Percentiles rank a stretch among this genome's conserved stretches.
Conservation (phyloP, 2,329 filamentous ascomycete species). For the Geosmithia morbida region DNA sequence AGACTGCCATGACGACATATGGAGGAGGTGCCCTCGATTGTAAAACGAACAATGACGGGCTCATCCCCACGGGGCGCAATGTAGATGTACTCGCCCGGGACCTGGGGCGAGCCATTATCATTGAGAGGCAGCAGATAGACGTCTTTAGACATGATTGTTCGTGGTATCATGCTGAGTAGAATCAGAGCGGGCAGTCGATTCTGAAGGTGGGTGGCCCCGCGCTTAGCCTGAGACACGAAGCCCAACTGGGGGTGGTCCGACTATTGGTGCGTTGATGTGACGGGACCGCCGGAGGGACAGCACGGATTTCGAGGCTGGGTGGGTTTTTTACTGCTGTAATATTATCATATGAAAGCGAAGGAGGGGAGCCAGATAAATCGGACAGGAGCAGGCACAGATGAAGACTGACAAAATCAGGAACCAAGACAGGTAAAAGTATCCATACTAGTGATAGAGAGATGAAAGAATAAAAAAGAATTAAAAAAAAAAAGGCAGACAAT, state of each 20-base stretch:
- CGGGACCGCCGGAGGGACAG: not conserved
- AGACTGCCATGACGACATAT: slow-evolving; percentile 89
- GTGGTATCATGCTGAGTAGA: slow-evolving; percentile 36
- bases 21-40: slow-evolving; percentile 87
- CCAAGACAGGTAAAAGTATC: not conserved
- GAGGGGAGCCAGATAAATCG: no score
- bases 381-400: not conserved
- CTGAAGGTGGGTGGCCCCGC: slow-evolving; percentile 3
- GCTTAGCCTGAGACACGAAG: not conserved
- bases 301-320: not conserved
- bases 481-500: not conserved
- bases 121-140: slow-evolving; percentile 84
- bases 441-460: not conserved
- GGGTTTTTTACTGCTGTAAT: no score
- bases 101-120: slow-evolving; percentile 82
- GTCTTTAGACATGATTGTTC: slow-evolving; percentile 50
- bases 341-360: no score
- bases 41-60: slow-evolving; percentile 73
- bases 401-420: not conserved
- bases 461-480: not conserved
- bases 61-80: slow-evolving; percentile 59
- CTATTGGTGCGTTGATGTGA: not conserved
- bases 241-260: not conserved
- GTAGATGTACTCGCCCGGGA: slow-evolving; percentile 84
- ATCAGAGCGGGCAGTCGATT: slow-evolving; percentile 6